Conservation (phyloP, 495 filamentous ascomycete species). For the Penicillium psychrofluorescens region DNA sequence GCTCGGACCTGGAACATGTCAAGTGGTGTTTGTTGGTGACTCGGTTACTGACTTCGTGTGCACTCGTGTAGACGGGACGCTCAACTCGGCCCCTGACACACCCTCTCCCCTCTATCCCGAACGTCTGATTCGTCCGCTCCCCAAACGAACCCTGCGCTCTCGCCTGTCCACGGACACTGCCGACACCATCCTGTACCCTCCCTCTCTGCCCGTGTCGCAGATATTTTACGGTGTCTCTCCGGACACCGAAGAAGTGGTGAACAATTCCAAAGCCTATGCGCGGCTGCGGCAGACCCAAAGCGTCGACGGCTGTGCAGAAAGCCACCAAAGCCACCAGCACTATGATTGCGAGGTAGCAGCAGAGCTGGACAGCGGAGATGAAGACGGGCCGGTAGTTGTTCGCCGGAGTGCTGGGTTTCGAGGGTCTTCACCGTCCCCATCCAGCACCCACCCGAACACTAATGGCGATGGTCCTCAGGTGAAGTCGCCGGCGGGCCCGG, state of each 20-base stretch:
- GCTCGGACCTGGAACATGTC: conserved; percentile 6
- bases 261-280: conserved; percentile 40
- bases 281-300: conserved; percentile 21
- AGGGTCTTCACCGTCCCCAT: conserved; percentile 28
- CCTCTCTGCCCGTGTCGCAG: conserved; percentile 55
- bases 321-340: conserved; percentile 40
- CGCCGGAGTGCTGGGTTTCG: conserved; percentile 39
- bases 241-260: conserved; percentile 30
- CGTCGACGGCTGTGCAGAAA: conserved; percentile 26
- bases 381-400: conserved; percentile 38
- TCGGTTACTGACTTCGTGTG: conserved; percentile 37
- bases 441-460: conserved; percentile 20
- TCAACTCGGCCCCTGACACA: conserved; percentile 60
- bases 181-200: conserved; percentile 73
- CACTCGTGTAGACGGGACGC: conserved; percentile 39
- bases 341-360: conserved; percentile 30
- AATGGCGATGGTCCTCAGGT: conserved; percentile 19
- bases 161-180: conserved; percentile 78
- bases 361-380: conserved; percentile 40
- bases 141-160: conserved; percentile 77
- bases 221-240: conserved; percentile 72
- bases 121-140: conserved; percentile 87
- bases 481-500: conserved; percentile 44
- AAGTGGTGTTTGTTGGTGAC: conserved; percentile 21
- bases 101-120: conserved; percentile 73